Evolutionary conservation across 2,329 filamentous ascomycete genomes (phyloP), one percentile per base, ranked within the genome.

Genomic region (Teratosphaeria gauchensis): DNA sequence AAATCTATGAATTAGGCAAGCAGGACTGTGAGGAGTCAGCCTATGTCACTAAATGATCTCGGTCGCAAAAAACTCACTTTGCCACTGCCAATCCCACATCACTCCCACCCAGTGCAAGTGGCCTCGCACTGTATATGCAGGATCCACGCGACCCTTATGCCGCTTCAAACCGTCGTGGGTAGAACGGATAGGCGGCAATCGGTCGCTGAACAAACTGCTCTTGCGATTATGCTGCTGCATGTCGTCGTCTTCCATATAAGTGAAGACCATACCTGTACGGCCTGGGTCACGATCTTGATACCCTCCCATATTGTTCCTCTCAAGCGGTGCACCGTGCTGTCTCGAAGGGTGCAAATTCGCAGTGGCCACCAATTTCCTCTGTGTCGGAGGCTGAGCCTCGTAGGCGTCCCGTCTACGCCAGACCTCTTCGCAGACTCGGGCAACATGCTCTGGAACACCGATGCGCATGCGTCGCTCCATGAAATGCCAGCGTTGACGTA

Each of bases 71-170:
- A 24, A 75, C 80, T 74, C 75, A 87, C 85, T 81, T 78, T 88
- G 85, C 85, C 86, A 89, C n/a, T 78, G 75, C 83, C 84, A 87
- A 64, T 88, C 85, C 62, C 80, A 81, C 86, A 88, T 88, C 51
- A 89, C 84, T 42, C 84, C 83, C 8, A 87, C 76, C 86, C 86
- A 89, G 71, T 89, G 86, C 66, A 86, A 72, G 53, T 77, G 77
- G 3, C 86, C 85, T 62, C 82, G 79, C n/a, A 88, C 83, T 2
- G 84, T 87, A 66, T 83, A 80, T 55, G 85, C 82, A 57, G 76
- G 76, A 60, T 85, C 81, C 61, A 83, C 75, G 51, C 77, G 52
- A 16, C 52, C 52, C 19, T 53, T 31, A 5, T 35, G 52, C 9
- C 74, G 59, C 74, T 55, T 24, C 56, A 46, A 14, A 33, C 51